These are phyloP conservation scores for Rosa multiflora DNA, from an alignment of 306 rosid genomes.

Conservation along the genomic window DNA sequence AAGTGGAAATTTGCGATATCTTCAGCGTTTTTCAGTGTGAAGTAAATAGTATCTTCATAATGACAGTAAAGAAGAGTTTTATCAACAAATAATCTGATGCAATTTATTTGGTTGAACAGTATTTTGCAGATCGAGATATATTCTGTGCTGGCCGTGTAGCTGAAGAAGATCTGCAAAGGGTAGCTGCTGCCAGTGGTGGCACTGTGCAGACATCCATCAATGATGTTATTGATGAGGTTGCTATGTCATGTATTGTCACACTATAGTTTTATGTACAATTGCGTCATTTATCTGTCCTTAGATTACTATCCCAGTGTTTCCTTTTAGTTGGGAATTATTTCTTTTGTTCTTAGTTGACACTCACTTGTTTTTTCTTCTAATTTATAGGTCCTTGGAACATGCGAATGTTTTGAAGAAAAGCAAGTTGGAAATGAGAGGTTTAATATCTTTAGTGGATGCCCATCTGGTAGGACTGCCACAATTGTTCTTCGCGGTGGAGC, in stretches of 20 bases:
- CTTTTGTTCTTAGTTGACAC: constrained; percentile 21
- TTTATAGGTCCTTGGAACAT: constrained; percentile 89
- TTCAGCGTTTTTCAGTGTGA: background rate
- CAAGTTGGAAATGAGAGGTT: constrained; percentile 99
- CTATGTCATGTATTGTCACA: background rate
- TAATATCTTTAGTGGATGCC: constrained; percentile 93
- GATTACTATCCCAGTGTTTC: background rate
- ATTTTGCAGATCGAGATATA: constrained; percentile 96
- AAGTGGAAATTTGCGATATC: background rate
- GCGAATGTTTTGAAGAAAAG: constrained; percentile 88
- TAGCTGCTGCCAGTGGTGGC: constrained; percentile 96
- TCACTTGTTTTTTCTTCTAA: constrained; percentile 18
- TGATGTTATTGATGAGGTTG: constrained; percentile 87
- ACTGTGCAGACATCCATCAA: constrained; percentile 97
- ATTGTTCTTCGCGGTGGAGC: constrained; percentile 99
- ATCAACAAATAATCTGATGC: background rate
- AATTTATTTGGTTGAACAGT: constrained; percentile 55
- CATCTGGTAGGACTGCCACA: constrained; percentile 91
- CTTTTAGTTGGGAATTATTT: background rate
- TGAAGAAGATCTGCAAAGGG: constrained; percentile 91
- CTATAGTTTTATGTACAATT: background rate
- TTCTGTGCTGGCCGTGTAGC: constrained; percentile 99
- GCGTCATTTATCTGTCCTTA: background rate
- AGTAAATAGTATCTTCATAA: background rate
- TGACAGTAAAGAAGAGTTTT: background rate